Evolutionary conservation across 2,329 filamentous ascomycete genomes (phyloP).

Genomic region (Epichloe sp.): DNA sequence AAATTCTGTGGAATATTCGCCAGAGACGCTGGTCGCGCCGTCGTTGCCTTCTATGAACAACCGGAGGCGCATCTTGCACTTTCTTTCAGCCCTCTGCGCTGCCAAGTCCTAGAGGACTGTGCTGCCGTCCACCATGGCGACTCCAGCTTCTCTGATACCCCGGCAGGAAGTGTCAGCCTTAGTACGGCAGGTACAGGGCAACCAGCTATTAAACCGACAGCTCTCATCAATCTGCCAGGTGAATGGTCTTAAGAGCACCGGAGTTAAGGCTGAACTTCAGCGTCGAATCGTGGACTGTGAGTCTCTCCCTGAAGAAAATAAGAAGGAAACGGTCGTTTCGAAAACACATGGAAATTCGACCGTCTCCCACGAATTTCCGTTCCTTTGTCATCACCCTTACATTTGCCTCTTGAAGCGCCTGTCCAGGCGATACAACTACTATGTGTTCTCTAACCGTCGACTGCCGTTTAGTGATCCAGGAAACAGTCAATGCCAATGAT

Average conservation of each 20-base stretch:
- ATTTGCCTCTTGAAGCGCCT: not conserved
- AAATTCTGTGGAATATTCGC: not conserved
- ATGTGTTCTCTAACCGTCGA: slow-evolving; percentile 2
- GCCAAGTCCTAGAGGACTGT: not conserved
- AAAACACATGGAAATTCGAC: not conserved
- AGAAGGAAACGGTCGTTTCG: not conserved
- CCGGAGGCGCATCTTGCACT: not conserved
- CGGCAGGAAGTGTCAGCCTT: slow-evolving; percentile 32
- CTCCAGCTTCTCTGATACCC: slow-evolving; percentile 16
- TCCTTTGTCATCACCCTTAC: not conserved
- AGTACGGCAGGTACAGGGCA: slow-evolving; percentile 29
- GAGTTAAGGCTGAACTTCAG: slow-evolving; percentile 76
- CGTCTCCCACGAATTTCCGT: not conserved
- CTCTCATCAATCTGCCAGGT: slow-evolving; percentile 64
- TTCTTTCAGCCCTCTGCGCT: not conserved
- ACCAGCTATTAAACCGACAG: slow-evolving; percentile 42
- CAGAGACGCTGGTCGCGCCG: not conserved
- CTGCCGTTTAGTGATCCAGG: slow-evolving; percentile 26
- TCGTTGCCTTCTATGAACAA: slow-evolving; percentile 5
- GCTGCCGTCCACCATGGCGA: slow-evolving; percentile 11
- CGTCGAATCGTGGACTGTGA: slow-evolving; percentile 64
- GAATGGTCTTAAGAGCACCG: slow-evolving; percentile 64
- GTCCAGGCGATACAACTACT: not conserved
- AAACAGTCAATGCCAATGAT: slow-evolving; percentile 24
- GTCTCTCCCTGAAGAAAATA: slow-evolving; percentile 22